Evolutionary conservation across 2,329 filamentous ascomycete species (phyloP), one percentile per base, ranked within the genome.

Genomic region (Pseudomassariella vexata): DNA sequence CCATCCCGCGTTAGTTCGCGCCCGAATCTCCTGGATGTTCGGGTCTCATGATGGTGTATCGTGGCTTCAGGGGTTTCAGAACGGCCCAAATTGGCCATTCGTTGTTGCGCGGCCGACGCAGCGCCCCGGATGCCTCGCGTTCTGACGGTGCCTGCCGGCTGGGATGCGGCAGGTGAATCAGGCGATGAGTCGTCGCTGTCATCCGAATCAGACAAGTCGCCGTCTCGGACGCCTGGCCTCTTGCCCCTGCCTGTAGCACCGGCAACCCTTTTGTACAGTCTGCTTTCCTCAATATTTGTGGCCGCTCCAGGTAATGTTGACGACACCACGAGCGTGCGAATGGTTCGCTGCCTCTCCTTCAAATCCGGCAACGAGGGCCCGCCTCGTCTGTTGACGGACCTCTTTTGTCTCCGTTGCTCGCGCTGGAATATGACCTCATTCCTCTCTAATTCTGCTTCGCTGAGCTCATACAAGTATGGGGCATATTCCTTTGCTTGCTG

Each of bases 321-420:
- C 8, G 90, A 95, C 2, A 98, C 87, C 32, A 96, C 76, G 45
- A 95, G 72, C 0, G 90, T 95, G 28, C 92, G 79, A 35, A 96
- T 90, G 1, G 92, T 96, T 31, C 90, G 79, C 60, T 92, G 90
- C 34, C 89, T 77, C 48, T 98, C 92, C 56, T 94, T 95, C 37
- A 98, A 77, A 61, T 98, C 92, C n/a, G 92, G 92, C 24, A 98
- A 66, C 38, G 86, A 84, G 5, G 92, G 92, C 0, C 92, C 92
- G 42, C 92, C 92, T 48, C 92, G 79, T 41, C 92, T 76, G 56
- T 95, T 96, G 47, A 95, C 85, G 6, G 92, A 95, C 28, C 92
- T 79, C 65, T 98, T 98, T 62, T 96, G 89, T 31, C 89, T 78
- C 47, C 92, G 74, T 58, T 96, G 89, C 55, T 98, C 92, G 44